A percentile compares a stretch with the other conserved stretches of the same genome.
Evolutionary conservation across 2,329 filamentous ascomycete species (phyloP).

Genomic region (Lachnellula suecica): DNA sequence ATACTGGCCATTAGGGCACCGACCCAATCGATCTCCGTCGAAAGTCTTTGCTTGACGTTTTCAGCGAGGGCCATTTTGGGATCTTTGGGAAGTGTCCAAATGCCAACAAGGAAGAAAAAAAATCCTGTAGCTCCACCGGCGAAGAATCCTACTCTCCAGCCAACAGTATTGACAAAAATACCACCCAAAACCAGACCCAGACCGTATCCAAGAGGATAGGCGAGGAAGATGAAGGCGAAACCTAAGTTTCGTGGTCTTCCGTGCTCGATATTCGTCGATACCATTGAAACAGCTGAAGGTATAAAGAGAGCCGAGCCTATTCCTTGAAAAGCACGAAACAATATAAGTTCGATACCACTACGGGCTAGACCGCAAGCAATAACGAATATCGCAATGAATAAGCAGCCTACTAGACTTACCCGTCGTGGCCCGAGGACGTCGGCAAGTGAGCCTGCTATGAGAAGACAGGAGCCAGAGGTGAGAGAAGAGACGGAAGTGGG

Average conservation of each 20-base stretch:
- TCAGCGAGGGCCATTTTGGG: neutral
- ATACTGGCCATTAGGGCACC: neutral
- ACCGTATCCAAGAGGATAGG: constrained; percentile 49
- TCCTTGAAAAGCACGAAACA: constrained; percentile 44
- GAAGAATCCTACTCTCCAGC: constrained; percentile 52
- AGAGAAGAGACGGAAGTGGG: constrained; percentile 28
- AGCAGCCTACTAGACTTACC: constrained; percentile 43
- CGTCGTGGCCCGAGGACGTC: constrained; percentile 45
- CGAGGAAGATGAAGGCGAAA: constrained; percentile 47
- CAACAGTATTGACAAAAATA: constrained; percentile 44
- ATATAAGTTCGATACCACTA: constrained; percentile 40
- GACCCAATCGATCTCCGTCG: neutral
- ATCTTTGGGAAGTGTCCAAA: neutral
- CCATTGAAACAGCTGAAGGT: constrained; percentile 46
- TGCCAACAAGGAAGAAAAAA: neutral
- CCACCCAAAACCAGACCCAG: constrained; percentile 50
- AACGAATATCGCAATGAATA: constrained; percentile 41
- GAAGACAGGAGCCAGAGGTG: constrained; percentile 44
- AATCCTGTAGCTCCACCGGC: constrained; percentile 38
- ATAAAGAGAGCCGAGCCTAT: constrained; percentile 45
- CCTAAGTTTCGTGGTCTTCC: constrained; percentile 47
- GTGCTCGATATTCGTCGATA: constrained; percentile 43
- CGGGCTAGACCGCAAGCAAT: constrained; percentile 40
- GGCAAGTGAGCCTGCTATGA: constrained; percentile 47
- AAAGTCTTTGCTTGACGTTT: neutral